Evolutionary conservation across 148 eudicot genomes (phyloP).

Genomic region (Selenicereus undatus): DNA sequence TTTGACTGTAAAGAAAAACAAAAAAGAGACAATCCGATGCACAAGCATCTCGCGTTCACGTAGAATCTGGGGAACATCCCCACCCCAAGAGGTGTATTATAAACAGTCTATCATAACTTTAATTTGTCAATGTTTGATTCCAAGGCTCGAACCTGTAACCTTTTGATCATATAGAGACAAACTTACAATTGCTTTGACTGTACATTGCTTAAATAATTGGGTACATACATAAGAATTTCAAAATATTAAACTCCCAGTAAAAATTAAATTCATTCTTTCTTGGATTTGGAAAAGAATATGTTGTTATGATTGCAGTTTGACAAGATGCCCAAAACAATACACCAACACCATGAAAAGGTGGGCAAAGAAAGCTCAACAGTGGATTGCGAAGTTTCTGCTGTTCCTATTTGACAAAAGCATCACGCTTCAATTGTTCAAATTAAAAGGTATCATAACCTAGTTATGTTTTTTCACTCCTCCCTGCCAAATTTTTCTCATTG

Average conservation of each 20-base stretch:
- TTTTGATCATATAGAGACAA: too few relatives aligned
- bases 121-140: too few relatives aligned
- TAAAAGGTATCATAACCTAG: slow-evolving; percentile 2
- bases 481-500: not conserved
- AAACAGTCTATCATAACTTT: too few relatives aligned
- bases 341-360: slow-evolving; percentile 31
- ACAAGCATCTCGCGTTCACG: too few relatives aligned
- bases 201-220: not conserved
- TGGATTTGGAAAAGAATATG: slow-evolving; percentile 8
- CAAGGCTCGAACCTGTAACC: too few relatives aligned
- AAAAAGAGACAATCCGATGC: too few relatives aligned
- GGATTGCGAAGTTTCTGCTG: slow-evolving; percentile 19
- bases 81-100: too few relatives aligned
- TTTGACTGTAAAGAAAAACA: too few relatives aligned
- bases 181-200: slow-evolving; percentile 32
- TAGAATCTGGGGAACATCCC: too few relatives aligned
- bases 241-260: slow-evolving; percentile 8
- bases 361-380: slow-evolving; percentile 18
- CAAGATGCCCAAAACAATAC: slow-evolving; percentile 27
- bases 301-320: slow-evolving; percentile 31
- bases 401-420: slow-evolving; percentile 17
- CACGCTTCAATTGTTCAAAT: not conserved
- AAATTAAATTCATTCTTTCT: not conserved
- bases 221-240: slow-evolving; percentile 13
- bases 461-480: not conserved